Evolutionary conservation across 768 basidiomycete genomes (phyloP).

Genomic region (Tulasnella sp.): DNA sequence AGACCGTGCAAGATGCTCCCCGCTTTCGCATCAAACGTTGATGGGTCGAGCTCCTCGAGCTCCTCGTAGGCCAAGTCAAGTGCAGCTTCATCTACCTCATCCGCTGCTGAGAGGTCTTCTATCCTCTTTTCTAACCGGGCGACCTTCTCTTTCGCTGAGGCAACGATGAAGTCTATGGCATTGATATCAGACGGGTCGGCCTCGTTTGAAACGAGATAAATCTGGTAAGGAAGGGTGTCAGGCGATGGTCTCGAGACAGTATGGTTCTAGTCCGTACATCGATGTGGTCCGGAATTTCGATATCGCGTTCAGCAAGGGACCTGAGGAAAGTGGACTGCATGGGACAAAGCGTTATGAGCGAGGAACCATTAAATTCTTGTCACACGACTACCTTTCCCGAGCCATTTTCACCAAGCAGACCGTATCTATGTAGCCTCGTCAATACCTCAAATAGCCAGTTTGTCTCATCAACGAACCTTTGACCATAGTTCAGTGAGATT

Average conservation of each 20-base stretch:
- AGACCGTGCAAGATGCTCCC: conserved; percentile 96
- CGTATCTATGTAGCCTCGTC: conserved; percentile 45
- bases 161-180: conserved; percentile 94
- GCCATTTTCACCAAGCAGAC: conserved; percentile 93
- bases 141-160: conserved; percentile 87
- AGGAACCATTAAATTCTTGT: not conserved
- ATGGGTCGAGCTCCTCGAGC: conserved; percentile 93
- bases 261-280: conserved; percentile 42
- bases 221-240: conserved; percentile 32
- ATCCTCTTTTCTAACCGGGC: conserved; percentile 87
- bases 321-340: conserved; percentile 86
- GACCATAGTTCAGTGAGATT: conserved; percentile 79
- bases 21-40: conserved; percentile 92
- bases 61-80: conserved; percentile 90
- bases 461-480: conserved; percentile 37
- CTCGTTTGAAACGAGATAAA: conserved; percentile 93
- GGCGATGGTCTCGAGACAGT: not conserved
- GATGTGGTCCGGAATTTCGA: conserved; percentile 88
- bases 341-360: not conserved
- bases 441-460: not conserved
- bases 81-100: conserved; percentile 78
- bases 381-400: conserved; percentile 76
- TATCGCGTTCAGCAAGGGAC: conserved; percentile 91
- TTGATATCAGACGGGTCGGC: conserved; percentile 93
- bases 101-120: conserved; percentile 86